A percentile compares a stretch with the other conserved stretches of the same genome.
These are phyloP conservation scores for Limonomyces culmigenus DNA, from an alignment of 1,284 basidiomycete species.

Conservation along the genomic window DNA sequence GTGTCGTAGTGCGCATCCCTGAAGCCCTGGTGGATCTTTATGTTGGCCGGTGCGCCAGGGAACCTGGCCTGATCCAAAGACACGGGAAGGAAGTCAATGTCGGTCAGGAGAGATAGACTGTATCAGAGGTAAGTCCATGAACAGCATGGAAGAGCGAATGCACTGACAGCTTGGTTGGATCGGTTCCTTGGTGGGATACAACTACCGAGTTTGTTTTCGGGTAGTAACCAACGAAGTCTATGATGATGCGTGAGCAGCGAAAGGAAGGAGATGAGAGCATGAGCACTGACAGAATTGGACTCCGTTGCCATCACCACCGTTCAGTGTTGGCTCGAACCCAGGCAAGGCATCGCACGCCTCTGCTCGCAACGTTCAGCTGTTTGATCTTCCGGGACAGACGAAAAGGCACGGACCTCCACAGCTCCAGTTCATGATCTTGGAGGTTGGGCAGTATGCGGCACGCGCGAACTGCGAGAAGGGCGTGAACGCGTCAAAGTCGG, in stretches of 20 bases:
- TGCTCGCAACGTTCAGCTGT: slow-evolving; percentile 5
- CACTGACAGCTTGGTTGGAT: slow-evolving; percentile 7
- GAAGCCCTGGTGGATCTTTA: slow-evolving; percentile 5
- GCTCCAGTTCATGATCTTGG: slow-evolving; percentile 21
- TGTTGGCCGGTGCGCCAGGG: slow-evolving; percentile 3
- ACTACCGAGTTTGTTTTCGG: slow-evolving; percentile 7
- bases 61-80: slow-evolving; percentile 3
- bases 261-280: not conserved
- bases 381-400: not conserved
- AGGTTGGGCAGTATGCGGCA: slow-evolving; percentile 30
- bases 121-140: not conserved
- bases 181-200: slow-evolving; percentile 10
- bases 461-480: slow-evolving; percentile 33
- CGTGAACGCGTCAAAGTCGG: slow-evolving; percentile 19
- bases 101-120: slow-evolving; percentile 6
- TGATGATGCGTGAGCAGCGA: not conserved
- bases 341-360: slow-evolving; percentile 19
- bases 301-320: slow-evolving; percentile 19
- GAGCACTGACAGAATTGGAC: slow-evolving; percentile 19
- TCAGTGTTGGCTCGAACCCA: slow-evolving; percentile 17
- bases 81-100: slow-evolving; percentile 2
- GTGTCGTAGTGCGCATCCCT: slow-evolving; percentile 3
- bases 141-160: not conserved
- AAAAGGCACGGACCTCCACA: slow-evolving; percentile 22
- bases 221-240: slow-evolving; percentile 20